Conservation (phyloP, 1,139 yeast genomes). For the Candida sp. region DNA sequence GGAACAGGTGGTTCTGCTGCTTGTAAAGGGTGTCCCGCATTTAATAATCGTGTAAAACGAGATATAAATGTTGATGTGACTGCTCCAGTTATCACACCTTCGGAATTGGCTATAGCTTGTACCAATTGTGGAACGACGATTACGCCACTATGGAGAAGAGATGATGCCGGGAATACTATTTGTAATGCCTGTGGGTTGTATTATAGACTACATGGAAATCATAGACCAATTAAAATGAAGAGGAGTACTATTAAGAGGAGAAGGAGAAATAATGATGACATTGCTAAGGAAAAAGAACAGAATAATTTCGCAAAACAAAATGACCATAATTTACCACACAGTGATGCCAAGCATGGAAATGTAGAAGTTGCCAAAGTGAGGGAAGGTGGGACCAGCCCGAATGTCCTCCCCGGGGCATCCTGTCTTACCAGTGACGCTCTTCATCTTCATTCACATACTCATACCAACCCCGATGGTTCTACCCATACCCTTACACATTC, state of each 20-base stretch:
- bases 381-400: too few species aligned
- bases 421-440: too few species aligned
- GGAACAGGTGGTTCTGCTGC: constrained; percentile 85
- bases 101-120: constrained; percentile 57
- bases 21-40: constrained; percentile 83
- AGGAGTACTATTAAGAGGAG: constrained; percentile 73
- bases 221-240: constrained; percentile 76
- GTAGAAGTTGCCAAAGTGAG: too few species aligned
- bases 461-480: constrained; percentile 1
- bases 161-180: constrained; percentile 74
- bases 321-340: too few species aligned
- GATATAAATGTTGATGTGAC: not conserved
- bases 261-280: constrained; percentile 57
- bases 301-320: too few species aligned
- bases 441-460: constrained; percentile 4
- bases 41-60: constrained; percentile 55
- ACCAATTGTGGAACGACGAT: constrained; percentile 81
- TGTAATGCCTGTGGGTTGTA: constrained; percentile 91
- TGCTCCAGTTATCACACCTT: not conserved
- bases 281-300: too few species aligned
- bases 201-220: constrained; percentile 71
- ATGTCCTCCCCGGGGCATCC: too few species aligned
- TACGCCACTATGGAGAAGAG: constrained; percentile 87
- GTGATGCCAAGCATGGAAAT: too few species aligned
- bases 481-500: not conserved